Conservation (phyloP, 2,329 filamentous ascomycete species). For the Scytalidium sp. region DNA sequence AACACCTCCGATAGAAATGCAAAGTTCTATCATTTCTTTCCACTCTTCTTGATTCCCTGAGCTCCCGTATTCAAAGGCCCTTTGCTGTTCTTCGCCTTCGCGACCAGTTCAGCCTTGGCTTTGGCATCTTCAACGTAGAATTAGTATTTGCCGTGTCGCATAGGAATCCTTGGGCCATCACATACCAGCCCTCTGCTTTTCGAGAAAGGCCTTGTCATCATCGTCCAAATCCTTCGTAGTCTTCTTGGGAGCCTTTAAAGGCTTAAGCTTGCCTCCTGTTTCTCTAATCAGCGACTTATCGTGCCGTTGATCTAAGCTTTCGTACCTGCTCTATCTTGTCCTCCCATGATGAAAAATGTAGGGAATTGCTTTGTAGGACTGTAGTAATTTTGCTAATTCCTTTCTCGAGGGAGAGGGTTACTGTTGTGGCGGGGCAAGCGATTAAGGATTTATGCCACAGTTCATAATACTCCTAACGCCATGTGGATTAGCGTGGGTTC, state of each 20-base stretch:
- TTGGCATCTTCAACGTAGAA: conserved; percentile 62
- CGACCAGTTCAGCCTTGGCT: conserved; percentile 79
- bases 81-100: conserved; percentile 74
- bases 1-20: neutral
- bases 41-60: conserved; percentile 96
- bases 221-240: conserved; percentile 72
- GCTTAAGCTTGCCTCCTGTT: conserved; percentile 77
- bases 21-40: conserved; percentile 74
- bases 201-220: conserved; percentile 77
- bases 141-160: conserved; percentile 5
- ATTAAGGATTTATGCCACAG: neutral
- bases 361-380: neutral
- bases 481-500: neutral
- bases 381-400: neutral
- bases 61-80: conserved; percentile 80
- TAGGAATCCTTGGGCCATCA: conserved; percentile 9
- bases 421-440: neutral
- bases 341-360: conserved; percentile 55
- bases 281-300: conserved; percentile 18
- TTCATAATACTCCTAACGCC: neutral
- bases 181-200: conserved; percentile 83
- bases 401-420: too few relatives aligned
- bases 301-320: conserved; percentile 3
- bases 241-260: conserved; percentile 88
- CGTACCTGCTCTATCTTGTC: conserved; percentile 63